These are phyloP conservation scores for Perkinsus marinus DNA, from an alignment of 169 alveolate genomes.

Conservation along the genomic window DNA sequence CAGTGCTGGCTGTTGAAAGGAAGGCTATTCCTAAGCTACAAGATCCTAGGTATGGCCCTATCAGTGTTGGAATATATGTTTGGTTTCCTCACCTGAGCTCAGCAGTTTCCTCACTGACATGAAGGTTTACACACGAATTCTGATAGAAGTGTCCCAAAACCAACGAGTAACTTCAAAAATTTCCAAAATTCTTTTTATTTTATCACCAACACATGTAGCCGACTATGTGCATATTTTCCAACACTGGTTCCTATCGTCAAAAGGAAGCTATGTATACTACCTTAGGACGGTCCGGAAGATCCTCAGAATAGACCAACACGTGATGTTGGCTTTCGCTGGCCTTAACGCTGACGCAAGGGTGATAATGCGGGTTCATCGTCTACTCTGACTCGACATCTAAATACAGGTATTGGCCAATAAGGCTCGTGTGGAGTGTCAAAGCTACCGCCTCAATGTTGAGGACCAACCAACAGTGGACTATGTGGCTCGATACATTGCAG, in stretches of 20 bases:
- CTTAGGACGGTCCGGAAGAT: constrained; percentile 74
- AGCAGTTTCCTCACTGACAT: too few relatives aligned
- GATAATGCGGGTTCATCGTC: constrained; percentile 56
- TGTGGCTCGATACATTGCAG: constrained; percentile 83
- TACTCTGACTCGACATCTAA: not conserved
- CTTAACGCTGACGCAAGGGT: constrained; percentile 97
- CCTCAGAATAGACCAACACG: constrained; percentile 76
- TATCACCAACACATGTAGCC: too few relatives aligned
- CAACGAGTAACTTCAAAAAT: too few relatives aligned
- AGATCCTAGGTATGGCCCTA: constrained; percentile 56
- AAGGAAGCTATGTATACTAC: not conserved
- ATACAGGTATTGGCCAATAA: not conserved
- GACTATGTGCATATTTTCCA: too few relatives aligned
- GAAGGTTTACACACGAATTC: too few relatives aligned
- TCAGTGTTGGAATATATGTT: too few relatives aligned
- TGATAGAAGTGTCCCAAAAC: too few relatives aligned
- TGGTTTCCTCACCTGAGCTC: too few relatives aligned
- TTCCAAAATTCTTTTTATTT: too few relatives aligned
- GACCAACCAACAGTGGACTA: constrained; percentile 89
- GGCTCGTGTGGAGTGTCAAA: constrained; percentile 91
- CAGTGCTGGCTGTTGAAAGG: constrained; percentile 93
- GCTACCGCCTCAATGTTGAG: constrained; percentile 83
- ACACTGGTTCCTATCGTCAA: too few relatives aligned
- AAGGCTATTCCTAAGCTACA: constrained; percentile 86
- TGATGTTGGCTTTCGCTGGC: constrained; percentile 94